Conservation (phyloP, 1,139 yeast genomes). For the Tardiomyces depauwii region DNA sequence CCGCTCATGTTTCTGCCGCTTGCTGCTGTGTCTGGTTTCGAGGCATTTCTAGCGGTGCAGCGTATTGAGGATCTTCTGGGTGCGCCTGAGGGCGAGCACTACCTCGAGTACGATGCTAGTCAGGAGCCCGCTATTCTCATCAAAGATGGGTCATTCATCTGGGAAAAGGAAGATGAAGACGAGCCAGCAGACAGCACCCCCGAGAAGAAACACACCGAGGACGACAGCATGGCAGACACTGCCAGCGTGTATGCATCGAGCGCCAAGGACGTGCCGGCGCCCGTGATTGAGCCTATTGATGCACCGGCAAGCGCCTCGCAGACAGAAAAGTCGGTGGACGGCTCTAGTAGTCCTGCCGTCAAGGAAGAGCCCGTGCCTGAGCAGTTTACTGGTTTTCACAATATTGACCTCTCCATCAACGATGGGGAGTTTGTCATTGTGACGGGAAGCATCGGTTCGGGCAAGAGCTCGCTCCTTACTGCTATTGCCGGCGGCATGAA, state of each 20-base stretch:
- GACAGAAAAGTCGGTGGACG: neutral
- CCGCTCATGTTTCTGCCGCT: conserved; percentile 50
- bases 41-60: conserved; percentile 52
- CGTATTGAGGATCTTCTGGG: conserved; percentile 48
- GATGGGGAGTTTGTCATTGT: conserved; percentile 55
- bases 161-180: conserved; percentile 39
- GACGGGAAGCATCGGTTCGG: conserved; percentile 65
- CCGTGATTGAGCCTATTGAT: neutral
- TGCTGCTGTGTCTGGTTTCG: conserved; percentile 47
- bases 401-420: conserved; percentile 34
- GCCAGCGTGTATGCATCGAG: neutral
- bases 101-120: conserved; percentile 23
- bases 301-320: neutral
- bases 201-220: no score
- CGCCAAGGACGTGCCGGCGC: conserved; percentile 17
- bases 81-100: conserved; percentile 28
- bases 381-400: conserved; percentile 35
- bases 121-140: conserved; percentile 37
- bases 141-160: conserved; percentile 46
- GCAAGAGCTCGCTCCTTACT: conserved; percentile 51
- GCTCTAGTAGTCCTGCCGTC: neutral
- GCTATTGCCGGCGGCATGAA: conserved; percentile 57
- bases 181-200: neutral
- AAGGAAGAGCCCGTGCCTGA: neutral
- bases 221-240: neutral